Evolutionary conservation across 305 asterid genomes (phyloP), one percentile per base, ranked within the genome.

Genomic region (Solanum hybrid): DNA sequence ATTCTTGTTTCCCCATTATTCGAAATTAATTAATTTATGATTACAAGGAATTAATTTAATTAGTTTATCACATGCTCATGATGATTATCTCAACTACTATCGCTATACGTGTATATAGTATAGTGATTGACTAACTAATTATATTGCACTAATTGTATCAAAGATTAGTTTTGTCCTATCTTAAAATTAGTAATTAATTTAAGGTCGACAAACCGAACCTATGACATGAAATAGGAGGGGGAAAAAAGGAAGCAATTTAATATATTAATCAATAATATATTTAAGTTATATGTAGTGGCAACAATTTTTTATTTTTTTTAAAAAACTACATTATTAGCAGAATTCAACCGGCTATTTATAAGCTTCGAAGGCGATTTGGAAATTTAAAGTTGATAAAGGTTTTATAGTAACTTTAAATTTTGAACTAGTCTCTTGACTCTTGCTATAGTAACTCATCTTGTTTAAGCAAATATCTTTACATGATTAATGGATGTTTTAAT

Each of bases 331-430:
- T 70, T 70, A 10, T 24, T 70, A 24, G 77, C 17, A 70, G 1
- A 70, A 70, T 70, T 70, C 77, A 72, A 72, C 9, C 10, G 20
- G 4, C 32, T 26, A 51, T 15, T 51, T 15, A 4, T 12, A 72
- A 13, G 0, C 33, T 70, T 5, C 2, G 0, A 12, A 0, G 20
- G 4, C 0, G 1, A 72, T 72, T 72, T 72, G 0, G 1, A 12
- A 72, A 72, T 12, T 26, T 72, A 10, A 72, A 72, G 7, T 72
- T 72, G 7, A 6, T 26, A 0, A 14, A 5, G 7, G 0, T 26
- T 26, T 26, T 5, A 11, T 0, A 2, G 1, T 72, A 11, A 26
- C 20, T 72, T 26, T 26, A 12, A 72, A 72, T 26, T 26, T 0
- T 72, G 4, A 72, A 26, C 14, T 26, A 17, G 0, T 72, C 9